Base-by-base conservation (phyloP, 495 filamentous ascomycete genomes). In the Tuber microsphaerosporum region DNA sequence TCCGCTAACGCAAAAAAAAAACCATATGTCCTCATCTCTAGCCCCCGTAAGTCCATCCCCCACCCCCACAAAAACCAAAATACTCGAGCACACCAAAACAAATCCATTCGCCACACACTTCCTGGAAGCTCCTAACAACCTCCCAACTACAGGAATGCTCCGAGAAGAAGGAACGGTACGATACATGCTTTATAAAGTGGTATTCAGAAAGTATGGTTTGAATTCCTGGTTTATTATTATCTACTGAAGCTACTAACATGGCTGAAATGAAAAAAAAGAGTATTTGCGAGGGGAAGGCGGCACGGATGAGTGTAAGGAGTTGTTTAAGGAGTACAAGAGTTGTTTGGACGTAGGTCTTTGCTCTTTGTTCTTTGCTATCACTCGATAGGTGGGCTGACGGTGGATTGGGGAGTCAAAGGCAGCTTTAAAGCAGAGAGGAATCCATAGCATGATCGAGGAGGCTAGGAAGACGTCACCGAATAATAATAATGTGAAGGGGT, bases 161-260 rank as follows among this genome's bases (percentile, higher is more conserved):
- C n/a, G 81, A 83, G 75, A 78, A 86, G 82, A 81, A 83, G 39
- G 81, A 83, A 34, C 90, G 87, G 82, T 93, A 93, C 80, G 91
- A 93, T 76, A 90, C 86, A 75, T 93, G 91, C 81, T 93, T 93
- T 76, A 85, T 93, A 51, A 92, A 91, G 79, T 93, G 91, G 91
- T 93, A 92, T 84, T 92, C 90, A 75, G 91, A 93, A 81, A 92
- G 91, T 91, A 86, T 74, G 86, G 74, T 37, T 37, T 69, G 41
- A 68, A 68, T 22, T 37, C 34, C 34, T 1, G 2, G 34, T 37
- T 37, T 37, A 37, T 37, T 37, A 37, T 37, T 37, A 37, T 37
- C 34, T 37, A 2, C 34, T 37, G 34, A 37, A 2, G 34, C 34
- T 37, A 37, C n/a, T n/a, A n/a, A n/a, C n/a, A n/a, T n/a, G n/a